Percentiles rank a stretch among this genome's conserved stretches.
Conservation (phyloP, 805 yeast species). For the Wickerhamomyces bovis region DNA sequence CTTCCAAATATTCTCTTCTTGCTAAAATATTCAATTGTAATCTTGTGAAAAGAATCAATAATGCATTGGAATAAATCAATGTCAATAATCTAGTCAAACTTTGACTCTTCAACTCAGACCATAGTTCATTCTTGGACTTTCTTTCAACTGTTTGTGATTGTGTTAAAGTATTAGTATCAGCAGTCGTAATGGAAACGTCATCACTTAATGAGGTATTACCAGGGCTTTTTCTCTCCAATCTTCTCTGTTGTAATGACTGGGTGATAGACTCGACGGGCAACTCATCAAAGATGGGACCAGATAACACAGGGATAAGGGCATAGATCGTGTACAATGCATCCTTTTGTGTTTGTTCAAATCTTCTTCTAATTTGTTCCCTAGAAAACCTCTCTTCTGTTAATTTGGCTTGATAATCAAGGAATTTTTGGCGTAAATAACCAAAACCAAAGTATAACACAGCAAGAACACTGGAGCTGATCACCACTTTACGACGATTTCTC, state of each 20-base stretch:
- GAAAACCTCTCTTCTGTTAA: slow-evolving; percentile 53
- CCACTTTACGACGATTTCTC: slow-evolving; percentile 39
- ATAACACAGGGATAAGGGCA: slow-evolving; percentile 74
- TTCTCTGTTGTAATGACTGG: slow-evolving; percentile 57
- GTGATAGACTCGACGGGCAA: slow-evolving; percentile 73
- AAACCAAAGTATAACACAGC: slow-evolving; percentile 40
- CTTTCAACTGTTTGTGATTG: slow-evolving; percentile 7
- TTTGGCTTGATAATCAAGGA: slow-evolving; percentile 44
- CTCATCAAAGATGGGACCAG: slow-evolving; percentile 53
- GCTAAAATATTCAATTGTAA: slow-evolving; percentile 86
- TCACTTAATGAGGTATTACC: slow-evolving; percentile 20
- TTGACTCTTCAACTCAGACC: slow-evolving; percentile 76
- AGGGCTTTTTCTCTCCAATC: slow-evolving; percentile 20
- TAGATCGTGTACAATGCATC: slow-evolving; percentile 82
- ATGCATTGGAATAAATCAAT: slow-evolving; percentile 58
- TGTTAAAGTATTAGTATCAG: slow-evolving; percentile 25
- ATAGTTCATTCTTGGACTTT: slow-evolving; percentile 59
- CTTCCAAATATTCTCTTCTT: slow-evolving; percentile 75
- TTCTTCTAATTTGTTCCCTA: slow-evolving; percentile 63
- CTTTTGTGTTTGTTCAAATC: slow-evolving; percentile 87
- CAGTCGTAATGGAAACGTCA: slow-evolving; percentile 39
- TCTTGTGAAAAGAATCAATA: slow-evolving; percentile 72
- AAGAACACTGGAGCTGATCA: slow-evolving; percentile 29
- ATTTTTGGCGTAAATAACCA: slow-evolving; percentile 37
- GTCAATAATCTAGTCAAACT: slow-evolving; percentile 71